These are phyloP conservation scores for Viola pubescens DNA, from an alignment of 441 rosid genomes.

Conservation along the genomic window DNA sequence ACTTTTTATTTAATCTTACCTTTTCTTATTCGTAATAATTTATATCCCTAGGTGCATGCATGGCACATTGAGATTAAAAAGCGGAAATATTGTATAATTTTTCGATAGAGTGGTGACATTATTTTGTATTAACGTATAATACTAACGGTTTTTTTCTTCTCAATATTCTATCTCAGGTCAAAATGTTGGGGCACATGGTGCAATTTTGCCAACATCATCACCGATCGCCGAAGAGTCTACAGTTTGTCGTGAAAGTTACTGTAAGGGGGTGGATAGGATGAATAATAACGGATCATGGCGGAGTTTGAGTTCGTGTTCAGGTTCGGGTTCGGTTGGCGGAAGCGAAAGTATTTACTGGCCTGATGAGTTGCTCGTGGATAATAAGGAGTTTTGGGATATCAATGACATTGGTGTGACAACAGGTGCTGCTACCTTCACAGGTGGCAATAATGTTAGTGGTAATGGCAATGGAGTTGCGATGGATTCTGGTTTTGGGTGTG, in stretches of 20 bases:
- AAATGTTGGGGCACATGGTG: background rate
- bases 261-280: background rate
- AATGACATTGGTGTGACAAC: background rate
- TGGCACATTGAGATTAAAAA: too few species aligned
- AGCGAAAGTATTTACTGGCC: slow-evolving; percentile 15
- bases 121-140: too few species aligned
- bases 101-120: too few species aligned
- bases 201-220: background rate
- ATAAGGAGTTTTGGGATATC: slow-evolving; percentile 5
- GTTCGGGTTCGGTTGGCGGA: background rate
- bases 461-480: background rate
- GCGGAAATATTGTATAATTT: too few species aligned
- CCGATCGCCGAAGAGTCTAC: background rate
- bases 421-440: background rate
- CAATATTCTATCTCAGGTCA: background rate
- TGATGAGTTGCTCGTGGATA: slow-evolving; percentile 1
- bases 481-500: background rate
- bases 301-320: background rate
- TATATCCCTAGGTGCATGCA: too few species aligned
- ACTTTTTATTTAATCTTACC: too few species aligned
- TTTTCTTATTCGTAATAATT: too few species aligned
- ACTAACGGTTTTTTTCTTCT: background rate
- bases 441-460: background rate
- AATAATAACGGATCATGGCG: background rate
- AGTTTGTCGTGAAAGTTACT: background rate